Percentiles rank a stretch among this genome's conserved stretches.
Conservation (phyloP, 371 early-diverging fungal species). For the Dichotomocladium elegans region DNA sequence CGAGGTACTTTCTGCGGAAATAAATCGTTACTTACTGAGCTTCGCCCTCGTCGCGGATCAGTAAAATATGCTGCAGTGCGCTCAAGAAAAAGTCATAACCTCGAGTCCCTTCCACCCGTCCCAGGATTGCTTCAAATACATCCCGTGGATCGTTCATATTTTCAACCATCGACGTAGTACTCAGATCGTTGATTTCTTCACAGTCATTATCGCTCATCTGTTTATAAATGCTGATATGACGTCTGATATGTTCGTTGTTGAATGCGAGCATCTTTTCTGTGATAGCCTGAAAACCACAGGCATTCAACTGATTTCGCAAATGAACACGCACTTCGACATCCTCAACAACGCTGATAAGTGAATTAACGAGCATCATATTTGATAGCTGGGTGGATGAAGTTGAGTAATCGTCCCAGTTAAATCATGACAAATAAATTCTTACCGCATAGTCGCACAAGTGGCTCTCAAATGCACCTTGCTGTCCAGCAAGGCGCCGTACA, state of each 20-base stretch:
- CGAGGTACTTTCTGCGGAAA: too few species aligned
- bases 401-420: not conserved
- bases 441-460: constrained; percentile 79
- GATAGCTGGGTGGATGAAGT: constrained; percentile 45
- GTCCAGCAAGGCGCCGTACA: constrained; percentile 54
- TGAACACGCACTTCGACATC: constrained; percentile 77
- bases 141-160: constrained; percentile 82
- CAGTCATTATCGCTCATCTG: constrained; percentile 76
- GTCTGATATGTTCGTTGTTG: constrained; percentile 64
- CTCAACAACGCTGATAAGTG: constrained; percentile 72
- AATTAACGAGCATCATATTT: constrained; percentile 82
- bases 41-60: constrained; percentile 69
- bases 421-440: constrained; percentile 12
- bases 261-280: constrained; percentile 74
- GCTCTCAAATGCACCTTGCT: constrained; percentile 57
- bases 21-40: constrained; percentile 22
- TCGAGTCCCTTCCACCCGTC: constrained; percentile 70
- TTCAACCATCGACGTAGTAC: constrained; percentile 68
- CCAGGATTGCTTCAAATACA: constrained; percentile 70
- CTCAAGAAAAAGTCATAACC: constrained; percentile 78
- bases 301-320: constrained; percentile 72
- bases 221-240: constrained; percentile 74
- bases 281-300: constrained; percentile 65
- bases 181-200: constrained; percentile 73
- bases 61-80: constrained; percentile 70